Evolutionary conservation across 2,329 filamentous ascomycete species (phyloP).

Genomic region (Alternaria burnsii): DNA sequence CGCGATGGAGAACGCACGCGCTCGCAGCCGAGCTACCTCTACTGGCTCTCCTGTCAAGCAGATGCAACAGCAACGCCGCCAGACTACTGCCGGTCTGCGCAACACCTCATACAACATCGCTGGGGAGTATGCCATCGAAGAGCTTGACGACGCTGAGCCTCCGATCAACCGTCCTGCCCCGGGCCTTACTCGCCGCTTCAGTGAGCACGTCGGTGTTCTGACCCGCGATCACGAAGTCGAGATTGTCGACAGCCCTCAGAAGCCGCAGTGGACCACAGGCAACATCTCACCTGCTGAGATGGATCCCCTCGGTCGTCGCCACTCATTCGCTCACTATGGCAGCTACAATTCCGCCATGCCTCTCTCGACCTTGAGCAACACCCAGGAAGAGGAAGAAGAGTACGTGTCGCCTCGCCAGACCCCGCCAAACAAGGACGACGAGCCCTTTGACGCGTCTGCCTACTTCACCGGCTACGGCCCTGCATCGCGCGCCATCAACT

Average conservation of each 20-base stretch:
- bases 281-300: slow-evolving; percentile 33
- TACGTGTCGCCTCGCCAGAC: slow-evolving; percentile 34
- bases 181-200: slow-evolving; percentile 47
- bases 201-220: slow-evolving; percentile 41
- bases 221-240: slow-evolving; percentile 36
- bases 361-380: slow-evolving; percentile 39
- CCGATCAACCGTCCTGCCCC: slow-evolving; percentile 54
- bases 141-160: slow-evolving; percentile 71
- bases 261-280: slow-evolving; percentile 40
- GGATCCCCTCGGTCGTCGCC: slow-evolving; percentile 72
- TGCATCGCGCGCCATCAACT: slow-evolving; percentile 47
- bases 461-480: slow-evolving; percentile 51
- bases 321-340: slow-evolving; percentile 71
- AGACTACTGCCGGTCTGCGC: slow-evolving; percentile 60
- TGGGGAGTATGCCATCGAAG: slow-evolving; percentile 76
- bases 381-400: slow-evolving; percentile 44
- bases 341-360: slow-evolving; percentile 38
- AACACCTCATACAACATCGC: slow-evolving; percentile 65
- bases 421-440: slow-evolving; percentile 61
- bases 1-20: slow-evolving; percentile 47
- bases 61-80: slow-evolving; percentile 34
- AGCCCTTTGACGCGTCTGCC: slow-evolving; percentile 58
- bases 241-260: slow-evolving; percentile 33
- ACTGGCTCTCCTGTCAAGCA: slow-evolving; percentile 39
- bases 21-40: slow-evolving; percentile 42